Evolutionary conservation across 345 rosid genomes (phyloP).

Genomic region (Sisymbrium altissimum): DNA sequence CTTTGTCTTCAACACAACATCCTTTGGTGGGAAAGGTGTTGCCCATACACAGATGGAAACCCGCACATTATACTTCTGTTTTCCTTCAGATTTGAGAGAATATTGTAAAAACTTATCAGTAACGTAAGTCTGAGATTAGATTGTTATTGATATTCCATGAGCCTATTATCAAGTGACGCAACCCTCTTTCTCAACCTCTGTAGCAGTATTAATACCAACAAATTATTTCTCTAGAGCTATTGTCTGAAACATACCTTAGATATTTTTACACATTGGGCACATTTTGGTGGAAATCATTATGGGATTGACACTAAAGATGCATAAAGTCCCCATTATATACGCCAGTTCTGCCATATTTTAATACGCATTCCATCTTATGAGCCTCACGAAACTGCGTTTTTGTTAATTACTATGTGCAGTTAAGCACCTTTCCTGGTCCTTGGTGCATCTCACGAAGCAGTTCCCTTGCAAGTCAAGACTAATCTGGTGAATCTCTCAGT

Average conservation of each 20-base stretch:
- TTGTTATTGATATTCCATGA: neutral
- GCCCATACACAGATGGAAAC: no score
- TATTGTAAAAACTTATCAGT: constrained; percentile 68
- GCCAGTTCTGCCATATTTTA: neutral
- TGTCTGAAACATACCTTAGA: neutral
- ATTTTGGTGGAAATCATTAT: neutral
- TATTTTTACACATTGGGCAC: neutral
- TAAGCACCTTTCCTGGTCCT: constrained; percentile 80
- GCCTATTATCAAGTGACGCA: neutral
- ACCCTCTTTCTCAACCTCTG: neutral
- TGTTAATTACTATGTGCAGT: constrained; percentile 37
- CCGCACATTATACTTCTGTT: no score
- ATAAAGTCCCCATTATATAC: neutral
- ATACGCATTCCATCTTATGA: neutral
- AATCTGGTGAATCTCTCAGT: constrained; percentile 45
- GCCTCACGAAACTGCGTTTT: neutral
- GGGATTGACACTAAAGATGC: neutral
- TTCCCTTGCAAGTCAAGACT: constrained; percentile 60
- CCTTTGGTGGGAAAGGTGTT: no score
- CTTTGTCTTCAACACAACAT: no score
- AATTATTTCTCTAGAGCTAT: no score
- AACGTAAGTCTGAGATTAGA: constrained; percentile 50
- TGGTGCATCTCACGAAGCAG: constrained; percentile 81
- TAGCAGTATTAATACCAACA: neutral
- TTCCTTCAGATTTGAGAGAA: no score